phyloP scores from a whole-genome alignment of 2,329 filamentous ascomycete species.

The Arthrobotrys sinensis region DNA sequence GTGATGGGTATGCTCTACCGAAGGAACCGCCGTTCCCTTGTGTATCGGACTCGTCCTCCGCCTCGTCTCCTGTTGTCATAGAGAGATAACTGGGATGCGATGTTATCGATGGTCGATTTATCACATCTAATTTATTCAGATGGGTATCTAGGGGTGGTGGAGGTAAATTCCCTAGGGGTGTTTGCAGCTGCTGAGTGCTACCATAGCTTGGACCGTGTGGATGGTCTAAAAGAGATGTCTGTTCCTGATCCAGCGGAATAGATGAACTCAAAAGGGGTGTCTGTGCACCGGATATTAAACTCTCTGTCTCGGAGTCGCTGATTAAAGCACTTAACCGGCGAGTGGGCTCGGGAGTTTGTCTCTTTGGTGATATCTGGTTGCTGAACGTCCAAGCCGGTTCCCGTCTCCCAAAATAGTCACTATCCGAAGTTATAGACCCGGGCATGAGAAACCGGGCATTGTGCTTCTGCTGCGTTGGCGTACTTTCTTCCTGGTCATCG shows the following conservation, averaged over 20 bases:
- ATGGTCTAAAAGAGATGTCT: slow-evolving; percentile 42
- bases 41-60: slow-evolving; percentile 57
- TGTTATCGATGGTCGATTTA: slow-evolving; percentile 37
- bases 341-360: slow-evolving; percentile 32
- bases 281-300: slow-evolving; percentile 48
- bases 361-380: slow-evolving; percentile 50
- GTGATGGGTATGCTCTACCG: slow-evolving; percentile 41
- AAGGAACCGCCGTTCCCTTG: slow-evolving; percentile 37
- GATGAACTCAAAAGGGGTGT: slow-evolving; percentile 59
- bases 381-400: slow-evolving; percentile 47
- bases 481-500: slow-evolving; percentile 58
- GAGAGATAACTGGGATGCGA: slow-evolving; percentile 57
- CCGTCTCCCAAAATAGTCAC: slow-evolving; percentile 55
- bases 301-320: slow-evolving; percentile 54
- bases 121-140: slow-evolving; percentile 11
- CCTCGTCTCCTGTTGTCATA: slow-evolving; percentile 57
- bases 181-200: slow-evolving; percentile 28
- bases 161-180: slow-evolving; percentile 17
- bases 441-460: slow-evolving; percentile 48
- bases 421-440: slow-evolving; percentile 48
- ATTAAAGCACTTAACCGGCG: slow-evolving; percentile 39
- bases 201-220: slow-evolving; percentile 33
- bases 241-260: slow-evolving; percentile 57
- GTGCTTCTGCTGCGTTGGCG: slow-evolving; percentile 57
- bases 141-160: slow-evolving; percentile 44